These are phyloP conservation scores for Saccharomycopsis olivae DNA, from an alignment of 805 yeast genomes.

Conservation along the genomic window DNA sequence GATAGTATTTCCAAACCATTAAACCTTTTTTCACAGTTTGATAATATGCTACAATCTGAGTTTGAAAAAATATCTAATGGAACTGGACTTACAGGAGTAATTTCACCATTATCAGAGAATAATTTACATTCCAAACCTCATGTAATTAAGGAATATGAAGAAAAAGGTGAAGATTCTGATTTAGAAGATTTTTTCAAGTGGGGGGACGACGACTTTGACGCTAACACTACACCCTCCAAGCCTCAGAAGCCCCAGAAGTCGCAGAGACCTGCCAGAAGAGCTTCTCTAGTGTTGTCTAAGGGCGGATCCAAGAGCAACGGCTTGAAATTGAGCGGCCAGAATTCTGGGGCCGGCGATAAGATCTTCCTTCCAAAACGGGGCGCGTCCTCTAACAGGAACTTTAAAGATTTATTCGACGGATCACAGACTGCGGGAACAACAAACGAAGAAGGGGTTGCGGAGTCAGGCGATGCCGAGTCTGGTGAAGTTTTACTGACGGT, in stretches of 20 bases:
- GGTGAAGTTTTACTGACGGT: constrained; percentile 16
- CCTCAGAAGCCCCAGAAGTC: not conserved
- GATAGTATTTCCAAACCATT: constrained; percentile 17
- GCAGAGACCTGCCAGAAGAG: not conserved
- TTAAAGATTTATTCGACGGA: constrained; percentile 4
- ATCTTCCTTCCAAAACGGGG: constrained; percentile 12
- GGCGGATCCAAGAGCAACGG: not conserved
- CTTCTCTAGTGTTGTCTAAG: not conserved
- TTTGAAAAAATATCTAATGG: constrained; percentile 16
- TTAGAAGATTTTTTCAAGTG: constrained; percentile 6
- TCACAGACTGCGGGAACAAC: constrained; percentile 6
- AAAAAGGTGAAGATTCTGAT: not conserved
- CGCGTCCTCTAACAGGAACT: not conserved
- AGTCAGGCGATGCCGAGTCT: constrained; percentile 6
- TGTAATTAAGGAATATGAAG: constrained; percentile 1
- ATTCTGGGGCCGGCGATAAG: constrained; percentile 13
- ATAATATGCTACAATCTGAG: constrained; percentile 17
- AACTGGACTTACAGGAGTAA: not conserved
- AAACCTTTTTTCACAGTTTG: constrained; percentile 15
- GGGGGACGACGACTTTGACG: constrained; percentile 4
- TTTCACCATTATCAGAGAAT: not conserved
- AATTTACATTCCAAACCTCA: not conserved
- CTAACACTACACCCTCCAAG: constrained; percentile 2
- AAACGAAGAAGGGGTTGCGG: constrained; percentile 14
- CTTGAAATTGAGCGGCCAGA: constrained; percentile 5